Evolutionary conservation across 2,329 filamentous ascomycete species (phyloP).

Genomic region (Fusarium xyrophilum): DNA sequence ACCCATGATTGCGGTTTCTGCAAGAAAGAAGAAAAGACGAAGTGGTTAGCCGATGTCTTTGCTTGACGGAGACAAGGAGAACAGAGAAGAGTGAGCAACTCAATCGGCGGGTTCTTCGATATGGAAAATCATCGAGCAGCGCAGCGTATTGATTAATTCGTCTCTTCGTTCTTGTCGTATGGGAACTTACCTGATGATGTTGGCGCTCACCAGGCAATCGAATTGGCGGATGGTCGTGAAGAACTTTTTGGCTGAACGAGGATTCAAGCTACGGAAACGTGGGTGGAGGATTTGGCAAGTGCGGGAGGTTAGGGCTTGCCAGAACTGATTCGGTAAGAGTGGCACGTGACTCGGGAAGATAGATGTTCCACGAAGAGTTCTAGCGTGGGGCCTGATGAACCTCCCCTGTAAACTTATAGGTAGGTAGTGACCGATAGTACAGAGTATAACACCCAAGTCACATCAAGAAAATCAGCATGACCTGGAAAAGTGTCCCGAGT

Average conservation of each 20-base stretch:
- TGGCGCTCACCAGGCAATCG: conserved; percentile 58
- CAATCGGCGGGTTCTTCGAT: conserved; percentile 36
- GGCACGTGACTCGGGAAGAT: conserved; percentile 14
- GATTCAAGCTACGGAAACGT: conserved; percentile 38
- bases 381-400: neutral
- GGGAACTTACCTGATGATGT: conserved; percentile 57
- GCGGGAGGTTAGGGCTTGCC: neutral
- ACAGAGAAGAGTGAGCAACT: conserved; percentile 24
- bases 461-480: neutral
- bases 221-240: conserved; percentile 50
- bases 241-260: conserved; percentile 48
- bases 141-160: conserved; percentile 34
- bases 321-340: neutral
- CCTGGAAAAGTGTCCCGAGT: neutral
- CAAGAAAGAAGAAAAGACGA: conserved; percentile 36
- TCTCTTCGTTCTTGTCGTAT: conserved; percentile 28
- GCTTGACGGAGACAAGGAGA: neutral
- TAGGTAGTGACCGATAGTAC: neutral
- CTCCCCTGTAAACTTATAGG: neutral
- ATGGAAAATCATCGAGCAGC: conserved; percentile 36
- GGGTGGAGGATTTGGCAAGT: neutral
- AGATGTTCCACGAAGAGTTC: conserved; percentile 37
- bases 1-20: conserved; percentile 90
- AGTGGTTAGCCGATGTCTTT: conserved; percentile 33
- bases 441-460: neutral